Base-by-base conservation (phyloP, 169 alveolate genomes). In the Prorocentrum cordatum region DNA sequence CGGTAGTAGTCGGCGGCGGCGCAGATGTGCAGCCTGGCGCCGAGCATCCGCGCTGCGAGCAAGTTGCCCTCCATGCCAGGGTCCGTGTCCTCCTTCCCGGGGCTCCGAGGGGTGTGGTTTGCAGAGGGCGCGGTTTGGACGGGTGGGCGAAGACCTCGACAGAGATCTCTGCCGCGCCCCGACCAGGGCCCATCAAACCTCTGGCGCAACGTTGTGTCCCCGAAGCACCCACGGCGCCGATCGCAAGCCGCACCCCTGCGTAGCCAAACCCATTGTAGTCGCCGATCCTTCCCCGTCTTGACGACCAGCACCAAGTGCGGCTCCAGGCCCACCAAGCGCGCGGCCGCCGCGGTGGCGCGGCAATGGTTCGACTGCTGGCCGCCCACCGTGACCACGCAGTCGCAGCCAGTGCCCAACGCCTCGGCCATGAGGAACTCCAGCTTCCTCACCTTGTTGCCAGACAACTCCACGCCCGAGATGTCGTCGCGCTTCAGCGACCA, bases 401-500 rank as follows among this genome's bases (percentile, higher is more conserved):
- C 87, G 27, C 58, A 72, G 26, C 67, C 58, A 7, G 42, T 61
- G 18, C 24, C 87, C 38, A 75, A 35, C 3, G 70, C 85, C 35
- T 73, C 85, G 18, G 85, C 68, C 26, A 73, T 33, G 35, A 73
- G 35, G 24, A 73, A 73, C 71, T 73, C 85, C 85, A 73, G 47
- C 85, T 59, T 73, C 24, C 31, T 42, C 54, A 42, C 67, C 58
- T 77, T 77, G 75, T 77, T 77, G 12, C 88, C 88, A 5, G 75
- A 35, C 32, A 77, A 62, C 68, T 77, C 88, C 62, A 77, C 14
- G 2, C 88, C 86, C 3, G 72, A 42, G 14, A 77, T 31, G 58
- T 77, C 88, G 18, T 77, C 88, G 39, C 88, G 73, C 64, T 77
- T 77, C 75, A 77, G 26, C n/a, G 88, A 35, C 88, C 88, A 77